phyloP scores from a whole-genome alignment of 2,329 filamentous ascomycete genomes.

The Eurotiales sp. region DNA sequence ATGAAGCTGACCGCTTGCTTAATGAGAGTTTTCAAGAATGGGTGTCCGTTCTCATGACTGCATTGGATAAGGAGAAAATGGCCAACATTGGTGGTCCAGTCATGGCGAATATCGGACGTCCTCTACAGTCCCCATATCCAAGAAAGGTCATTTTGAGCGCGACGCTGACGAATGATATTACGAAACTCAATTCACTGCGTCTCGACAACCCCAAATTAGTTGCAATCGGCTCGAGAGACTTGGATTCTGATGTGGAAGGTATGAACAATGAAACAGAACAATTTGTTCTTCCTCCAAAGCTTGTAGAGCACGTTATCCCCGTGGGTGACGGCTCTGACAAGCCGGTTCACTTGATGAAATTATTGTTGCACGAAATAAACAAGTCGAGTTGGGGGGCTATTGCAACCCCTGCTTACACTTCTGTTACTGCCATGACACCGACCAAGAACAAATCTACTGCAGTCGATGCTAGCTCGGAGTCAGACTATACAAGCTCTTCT shows the following conservation, averaged over 20 bases:
- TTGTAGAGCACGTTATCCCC: constrained; percentile 65
- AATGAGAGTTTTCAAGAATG: constrained; percentile 92
- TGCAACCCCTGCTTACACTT: constrained; percentile 8
- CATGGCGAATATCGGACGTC: constrained; percentile 34
- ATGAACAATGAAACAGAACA: constrained; percentile 25
- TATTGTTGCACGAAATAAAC: constrained; percentile 53
- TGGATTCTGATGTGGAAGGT: constrained; percentile 19
- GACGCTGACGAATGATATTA: constrained; percentile 84
- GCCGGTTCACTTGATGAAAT: constrained; percentile 77
- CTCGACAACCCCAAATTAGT: constrained; percentile 72
- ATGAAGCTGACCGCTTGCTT: constrained; percentile 89
- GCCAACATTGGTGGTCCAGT: constrained; percentile 41
- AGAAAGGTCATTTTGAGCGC: constrained; percentile 86
- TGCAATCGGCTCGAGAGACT: constrained; percentile 58
- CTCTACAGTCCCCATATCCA: constrained; percentile 44
- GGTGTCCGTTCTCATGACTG: constrained; percentile 66
- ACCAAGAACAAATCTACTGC: neutral
- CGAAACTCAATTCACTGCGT: constrained; percentile 69
- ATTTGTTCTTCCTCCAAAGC: constrained; percentile 59
- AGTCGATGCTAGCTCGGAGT: constrained; percentile 9
- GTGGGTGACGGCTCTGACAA: constrained; percentile 68
- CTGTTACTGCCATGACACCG: neutral
- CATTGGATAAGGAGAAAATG: constrained; percentile 53
- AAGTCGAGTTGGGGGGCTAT: constrained; percentile 17
- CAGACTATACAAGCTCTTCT: constrained; percentile 34